A percentile compares a stretch with the other conserved stretches of the same genome.
These are phyloP conservation scores for Rhizophlyctis rosea DNA, from an alignment of 192 early-diverging fungal genomes.

Conservation along the genomic window DNA sequence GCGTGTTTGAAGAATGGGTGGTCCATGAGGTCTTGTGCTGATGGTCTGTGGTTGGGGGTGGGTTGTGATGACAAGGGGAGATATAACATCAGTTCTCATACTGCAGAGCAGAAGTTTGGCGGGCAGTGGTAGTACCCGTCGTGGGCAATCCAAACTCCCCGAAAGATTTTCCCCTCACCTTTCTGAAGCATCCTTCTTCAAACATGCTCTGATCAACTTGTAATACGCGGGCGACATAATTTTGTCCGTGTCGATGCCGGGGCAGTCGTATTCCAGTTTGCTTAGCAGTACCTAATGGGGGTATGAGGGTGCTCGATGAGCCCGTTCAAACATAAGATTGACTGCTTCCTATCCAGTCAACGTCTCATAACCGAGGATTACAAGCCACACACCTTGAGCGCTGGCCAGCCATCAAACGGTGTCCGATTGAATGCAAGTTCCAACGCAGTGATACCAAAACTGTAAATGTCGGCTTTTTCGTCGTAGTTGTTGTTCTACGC, in stretches of 20 bases:
- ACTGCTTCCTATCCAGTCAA: too few species aligned
- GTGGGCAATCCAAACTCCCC: background rate
- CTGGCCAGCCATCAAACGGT: constrained; percentile 56
- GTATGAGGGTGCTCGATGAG: too few species aligned
- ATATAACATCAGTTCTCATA: too few species aligned
- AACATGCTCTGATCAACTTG: constrained; percentile 34
- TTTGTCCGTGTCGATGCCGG: constrained; percentile 37
- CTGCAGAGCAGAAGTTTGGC: too few species aligned
- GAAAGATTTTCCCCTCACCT: constrained; percentile 14
- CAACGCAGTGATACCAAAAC: constrained; percentile 55
- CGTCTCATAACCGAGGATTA: too few species aligned
- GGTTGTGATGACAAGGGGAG: too few species aligned
- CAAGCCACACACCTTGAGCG: constrained; percentile 37
- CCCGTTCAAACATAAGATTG: too few species aligned
- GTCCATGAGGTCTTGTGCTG: constrained; percentile 31
- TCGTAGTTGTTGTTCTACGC: constrained; percentile 47
- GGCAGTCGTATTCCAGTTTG: constrained; percentile 49
- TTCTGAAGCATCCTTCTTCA: constrained; percentile 39
- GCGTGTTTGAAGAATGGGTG: constrained; percentile 41
- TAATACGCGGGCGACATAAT: constrained; percentile 40
- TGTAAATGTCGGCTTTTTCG: constrained; percentile 56
- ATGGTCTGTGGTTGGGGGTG: constrained; percentile 20
- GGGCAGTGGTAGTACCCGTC: too few species aligned
- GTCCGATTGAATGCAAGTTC: constrained; percentile 55
- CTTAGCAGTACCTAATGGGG: constrained; percentile 37